Evolutionary conservation across 2,329 filamentous ascomycete species (phyloP).

Genomic region (Penicillium sp.): DNA sequence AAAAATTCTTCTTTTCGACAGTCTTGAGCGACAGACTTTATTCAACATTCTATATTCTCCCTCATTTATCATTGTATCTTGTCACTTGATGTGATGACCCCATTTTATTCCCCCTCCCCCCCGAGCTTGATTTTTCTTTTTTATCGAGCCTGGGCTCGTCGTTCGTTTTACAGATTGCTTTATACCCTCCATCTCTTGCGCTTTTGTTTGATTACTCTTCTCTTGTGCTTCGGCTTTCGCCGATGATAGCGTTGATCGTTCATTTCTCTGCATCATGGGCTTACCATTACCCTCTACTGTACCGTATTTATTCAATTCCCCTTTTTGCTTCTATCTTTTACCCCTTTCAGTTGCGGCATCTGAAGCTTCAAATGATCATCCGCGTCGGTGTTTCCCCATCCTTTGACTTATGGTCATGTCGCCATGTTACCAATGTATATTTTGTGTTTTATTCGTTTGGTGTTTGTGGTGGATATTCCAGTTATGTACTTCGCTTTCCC

Average conservation of each 20-base stretch:
- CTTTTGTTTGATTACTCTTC: neutral
- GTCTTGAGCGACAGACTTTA: neutral
- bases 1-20: neutral
- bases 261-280: constrained; percentile 11
- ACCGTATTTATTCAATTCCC: constrained; percentile 1
- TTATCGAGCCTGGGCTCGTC: constrained; percentile 7
- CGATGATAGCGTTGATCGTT: constrained; percentile 27
- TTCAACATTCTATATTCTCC: no score
- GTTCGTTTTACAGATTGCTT: constrained; percentile 29
- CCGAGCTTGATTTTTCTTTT: neutral
- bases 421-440: constrained; percentile 27
- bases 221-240: constrained; percentile 11
- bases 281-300: constrained; percentile 10
- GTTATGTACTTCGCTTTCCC: neutral
- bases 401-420: constrained; percentile 17
- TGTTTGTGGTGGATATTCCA: constrained; percentile 18
- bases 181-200: constrained; percentile 32
- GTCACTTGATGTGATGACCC: neutral
- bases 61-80: neutral
- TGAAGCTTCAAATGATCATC: constrained; percentile 1
- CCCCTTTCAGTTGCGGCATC: neutral
- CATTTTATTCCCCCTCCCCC: neutral
- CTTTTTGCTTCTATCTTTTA: neutral
- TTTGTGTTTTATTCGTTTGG: constrained; percentile 17
- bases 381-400: constrained; percentile 15